Evolutionary conservation across 768 basidiomycete species (phyloP).

Genomic region (Lactifluus hygrophoroides): DNA sequence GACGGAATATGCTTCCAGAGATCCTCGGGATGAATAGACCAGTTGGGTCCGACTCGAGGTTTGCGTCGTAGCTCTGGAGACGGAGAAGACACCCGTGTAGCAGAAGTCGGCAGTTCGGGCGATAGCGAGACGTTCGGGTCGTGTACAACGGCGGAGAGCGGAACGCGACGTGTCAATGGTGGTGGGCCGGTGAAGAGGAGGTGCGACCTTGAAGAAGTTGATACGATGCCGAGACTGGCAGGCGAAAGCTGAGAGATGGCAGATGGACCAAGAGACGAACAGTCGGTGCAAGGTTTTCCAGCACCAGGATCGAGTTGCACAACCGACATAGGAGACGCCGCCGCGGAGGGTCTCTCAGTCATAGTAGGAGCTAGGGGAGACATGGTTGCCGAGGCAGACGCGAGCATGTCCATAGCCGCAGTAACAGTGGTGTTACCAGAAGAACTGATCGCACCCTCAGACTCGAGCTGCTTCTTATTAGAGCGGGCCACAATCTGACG

Average conservation of each 20-base stretch:
- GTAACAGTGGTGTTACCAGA: not conserved
- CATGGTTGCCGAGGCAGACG: conserved; percentile 18
- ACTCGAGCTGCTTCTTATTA: conserved; percentile 26
- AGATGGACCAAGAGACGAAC: not conserved
- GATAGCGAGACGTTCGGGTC: not conserved
- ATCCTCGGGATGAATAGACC: conserved; percentile 19
- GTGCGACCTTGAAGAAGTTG: not conserved
- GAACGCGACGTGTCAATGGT: too few species aligned
- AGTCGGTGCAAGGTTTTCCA: not conserved
- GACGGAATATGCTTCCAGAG: conserved; percentile 27
- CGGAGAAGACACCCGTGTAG: not conserved
- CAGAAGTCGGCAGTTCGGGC: not conserved
- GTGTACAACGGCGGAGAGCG: conserved; percentile 1
- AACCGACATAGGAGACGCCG: not conserved
- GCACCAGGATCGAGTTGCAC: not conserved
- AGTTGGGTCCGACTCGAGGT: conserved; percentile 5
- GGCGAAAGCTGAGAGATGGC: not conserved
- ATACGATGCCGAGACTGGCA: not conserved
- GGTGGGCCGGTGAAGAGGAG: not conserved
- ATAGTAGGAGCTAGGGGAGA: conserved; percentile 1
- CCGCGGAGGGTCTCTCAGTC: not conserved
- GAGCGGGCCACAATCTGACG: conserved; percentile 40
- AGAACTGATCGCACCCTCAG: not conserved
- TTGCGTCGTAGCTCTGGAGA: conserved; percentile 4
- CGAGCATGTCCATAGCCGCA: conserved; percentile 14